Percentiles rank a stretch among this genome's conserved stretches.
These are phyloP conservation scores for Populus ilicifolia DNA, from an alignment of 345 rosid species.

Conservation along the genomic window DNA sequence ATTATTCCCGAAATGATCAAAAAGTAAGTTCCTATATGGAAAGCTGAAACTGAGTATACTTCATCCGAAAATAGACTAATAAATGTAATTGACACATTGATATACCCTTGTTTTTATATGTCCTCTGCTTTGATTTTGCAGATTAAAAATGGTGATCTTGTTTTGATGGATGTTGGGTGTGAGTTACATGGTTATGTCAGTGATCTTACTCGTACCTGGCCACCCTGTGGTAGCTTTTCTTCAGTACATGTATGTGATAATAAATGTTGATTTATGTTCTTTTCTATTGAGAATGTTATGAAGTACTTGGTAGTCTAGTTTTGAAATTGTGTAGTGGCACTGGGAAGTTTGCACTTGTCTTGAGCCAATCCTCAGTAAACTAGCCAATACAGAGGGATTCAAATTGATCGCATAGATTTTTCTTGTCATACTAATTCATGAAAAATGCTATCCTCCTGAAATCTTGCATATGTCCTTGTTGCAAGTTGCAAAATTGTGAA, in stretches of 20 bases:
- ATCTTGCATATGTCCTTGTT: not conserved
- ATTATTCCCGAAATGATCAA: constrained; percentile 92
- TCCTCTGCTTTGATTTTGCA: constrained; percentile 25
- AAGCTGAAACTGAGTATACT: constrained; percentile 3
- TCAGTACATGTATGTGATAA: constrained; percentile 54
- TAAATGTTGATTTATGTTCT: constrained; percentile 1
- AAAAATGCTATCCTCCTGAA: not conserved
- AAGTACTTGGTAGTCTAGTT: too few relatives aligned
- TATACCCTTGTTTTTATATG: not conserved
- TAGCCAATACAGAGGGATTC: too few relatives aligned
- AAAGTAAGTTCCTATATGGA: constrained; percentile 44
- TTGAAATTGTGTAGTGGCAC: too few relatives aligned
- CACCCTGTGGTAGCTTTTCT: constrained; percentile 76
- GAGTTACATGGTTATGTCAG: constrained; percentile 95
- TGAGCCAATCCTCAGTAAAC: too few relatives aligned
- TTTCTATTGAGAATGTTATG: not conserved
- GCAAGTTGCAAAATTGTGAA: not conserved
- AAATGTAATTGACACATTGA: not conserved
- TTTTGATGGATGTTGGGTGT: constrained; percentile 95
- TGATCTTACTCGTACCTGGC: constrained; percentile 97
- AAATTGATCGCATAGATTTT: not conserved
- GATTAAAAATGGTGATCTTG: constrained; percentile 83
- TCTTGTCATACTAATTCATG: not conserved
- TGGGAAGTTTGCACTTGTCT: too few relatives aligned
- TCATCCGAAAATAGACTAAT: not conserved